A percentile compares a stretch with the other conserved stretches of the same genome.
phyloP scores from a whole-genome alignment of 768 basidiomycete genomes.

The Jaapia argillacea region DNA sequence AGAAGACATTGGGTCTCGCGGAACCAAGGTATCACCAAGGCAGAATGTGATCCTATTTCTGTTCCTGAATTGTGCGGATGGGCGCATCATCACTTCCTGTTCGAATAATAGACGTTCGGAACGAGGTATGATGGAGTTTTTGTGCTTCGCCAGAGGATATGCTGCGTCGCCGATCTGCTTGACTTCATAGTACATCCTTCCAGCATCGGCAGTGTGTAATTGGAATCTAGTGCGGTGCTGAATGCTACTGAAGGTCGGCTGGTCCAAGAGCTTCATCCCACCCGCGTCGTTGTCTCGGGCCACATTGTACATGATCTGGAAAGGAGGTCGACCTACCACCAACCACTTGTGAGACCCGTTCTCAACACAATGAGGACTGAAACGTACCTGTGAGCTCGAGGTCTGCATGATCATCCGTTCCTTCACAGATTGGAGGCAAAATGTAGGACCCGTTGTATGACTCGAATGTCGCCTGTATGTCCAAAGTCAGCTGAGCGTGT shows the following conservation, averaged over 20 bases:
- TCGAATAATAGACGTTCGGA: slow-evolving; percentile 67
- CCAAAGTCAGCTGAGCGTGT: slow-evolving; percentile 52
- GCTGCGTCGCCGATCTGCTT: slow-evolving; percentile 80
- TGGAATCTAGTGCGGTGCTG: slow-evolving; percentile 74
- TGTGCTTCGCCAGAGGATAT: slow-evolving; percentile 68
- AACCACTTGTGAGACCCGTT: too few relatives aligned
- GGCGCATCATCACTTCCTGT: slow-evolving; percentile 76
- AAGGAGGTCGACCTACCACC: slow-evolving; percentile 71
- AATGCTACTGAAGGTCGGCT: slow-evolving; percentile 78
- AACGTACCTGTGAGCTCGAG: slow-evolving; percentile 63
- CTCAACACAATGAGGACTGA: neutral
- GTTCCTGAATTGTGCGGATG: slow-evolving; percentile 71
- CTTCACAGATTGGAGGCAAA: slow-evolving; percentile 73
- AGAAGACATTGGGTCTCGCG: slow-evolving; percentile 36
- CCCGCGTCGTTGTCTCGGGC: slow-evolving; percentile 60
- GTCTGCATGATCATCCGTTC: slow-evolving; percentile 71
- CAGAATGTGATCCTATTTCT: slow-evolving; percentile 63
- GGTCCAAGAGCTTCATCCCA: slow-evolving; percentile 60
- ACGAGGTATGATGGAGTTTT: slow-evolving; percentile 52
- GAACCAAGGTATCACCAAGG: slow-evolving; percentile 54
- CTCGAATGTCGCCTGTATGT: slow-evolving; percentile 47
- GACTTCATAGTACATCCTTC: slow-evolving; percentile 84
- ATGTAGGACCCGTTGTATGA: slow-evolving; percentile 65
- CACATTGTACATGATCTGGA: slow-evolving; percentile 87
- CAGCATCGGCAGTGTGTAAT: slow-evolving; percentile 65